Evolutionary conservation across 2,329 filamentous ascomycete species (phyloP).

Genomic region (Diplodia seriata): DNA sequence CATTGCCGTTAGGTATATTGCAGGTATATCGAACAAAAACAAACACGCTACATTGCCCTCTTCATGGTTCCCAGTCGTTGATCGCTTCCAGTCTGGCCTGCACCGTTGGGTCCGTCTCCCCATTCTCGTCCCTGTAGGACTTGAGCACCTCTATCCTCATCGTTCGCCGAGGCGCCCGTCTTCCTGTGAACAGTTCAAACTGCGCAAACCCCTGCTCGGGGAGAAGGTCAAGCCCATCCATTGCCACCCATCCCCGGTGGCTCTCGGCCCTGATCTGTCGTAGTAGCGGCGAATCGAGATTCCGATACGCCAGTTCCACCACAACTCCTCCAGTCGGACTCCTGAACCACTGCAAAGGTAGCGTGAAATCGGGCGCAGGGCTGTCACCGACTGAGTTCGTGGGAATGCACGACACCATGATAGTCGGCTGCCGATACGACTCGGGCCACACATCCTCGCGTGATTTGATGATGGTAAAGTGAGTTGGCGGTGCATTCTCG

Average conservation of each 20-base stretch:
- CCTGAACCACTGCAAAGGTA: conserved; percentile 72
- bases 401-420: conserved; percentile 79
- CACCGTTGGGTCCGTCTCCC: conserved; percentile 20
- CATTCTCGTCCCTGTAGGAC: conserved; percentile 23
- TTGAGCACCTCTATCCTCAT: conserved; percentile 71
- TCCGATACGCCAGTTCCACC: conserved; percentile 75
- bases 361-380: conserved; percentile 72
- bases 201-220: conserved; percentile 82
- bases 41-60: neutral
- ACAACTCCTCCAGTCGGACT: conserved; percentile 78
- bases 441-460: conserved; percentile 69
- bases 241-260: conserved; percentile 72
- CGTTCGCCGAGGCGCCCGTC: conserved; percentile 71
- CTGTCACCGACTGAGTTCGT: conserved; percentile 69
- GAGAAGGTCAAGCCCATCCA: conserved; percentile 77
- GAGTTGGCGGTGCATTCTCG: conserved; percentile 43
- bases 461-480: conserved; percentile 65
- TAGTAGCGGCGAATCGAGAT: conserved; percentile 73
- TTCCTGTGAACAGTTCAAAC: conserved; percentile 80
- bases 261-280: conserved; percentile 68
- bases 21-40: conserved; percentile 7
- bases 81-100: conserved; percentile 12
- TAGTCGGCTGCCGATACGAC: conserved; percentile 69
- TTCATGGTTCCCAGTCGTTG: conserved; percentile 22
- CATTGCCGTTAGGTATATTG: conserved; percentile 25